Evolutionary conservation across 495 filamentous ascomycete species (phyloP).

Genomic region (Penicillium coffeae): DNA sequence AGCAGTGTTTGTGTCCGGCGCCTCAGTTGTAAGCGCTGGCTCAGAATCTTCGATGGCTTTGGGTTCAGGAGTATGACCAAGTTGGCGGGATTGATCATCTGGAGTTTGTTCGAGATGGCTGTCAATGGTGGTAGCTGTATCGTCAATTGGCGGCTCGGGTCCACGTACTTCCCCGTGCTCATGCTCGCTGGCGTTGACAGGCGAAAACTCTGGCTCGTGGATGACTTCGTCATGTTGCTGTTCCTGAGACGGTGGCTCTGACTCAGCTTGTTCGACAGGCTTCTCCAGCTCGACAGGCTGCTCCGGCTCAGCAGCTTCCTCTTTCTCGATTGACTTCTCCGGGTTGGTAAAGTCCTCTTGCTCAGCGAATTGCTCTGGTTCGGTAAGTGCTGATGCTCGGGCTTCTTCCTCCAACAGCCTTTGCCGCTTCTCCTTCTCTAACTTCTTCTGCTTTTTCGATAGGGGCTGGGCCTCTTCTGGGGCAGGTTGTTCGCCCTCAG

Average conservation of each 20-base stretch:
- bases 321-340: not conserved
- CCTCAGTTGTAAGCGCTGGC: too few relatives aligned
- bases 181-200: too few relatives aligned
- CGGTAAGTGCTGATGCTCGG: not conserved
- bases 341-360: not conserved
- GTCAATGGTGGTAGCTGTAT: too few relatives aligned
- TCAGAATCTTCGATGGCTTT: too few relatives aligned
- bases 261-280: not conserved
- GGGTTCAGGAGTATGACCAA: too few relatives aligned
- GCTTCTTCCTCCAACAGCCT: conserved; percentile 2
- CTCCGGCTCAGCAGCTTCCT: not conserved
- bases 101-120: too few relatives aligned
- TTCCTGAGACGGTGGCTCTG: not conserved
- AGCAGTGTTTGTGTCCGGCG: too few relatives aligned
- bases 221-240: too few relatives aligned
- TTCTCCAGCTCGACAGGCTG: not conserved
- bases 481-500: conserved; percentile 1
- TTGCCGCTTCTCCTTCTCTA: conserved; percentile 17
- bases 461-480: not conserved
- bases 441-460: conserved; percentile 21
- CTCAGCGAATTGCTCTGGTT: not conserved
- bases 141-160: too few relatives aligned
- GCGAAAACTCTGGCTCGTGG: too few relatives aligned
- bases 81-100: too few relatives aligned
- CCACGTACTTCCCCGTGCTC: too few relatives aligned